phyloP scores from a whole-genome alignment of 2,329 filamentous ascomycete genomes.

The Bipolaris zeicola region DNA sequence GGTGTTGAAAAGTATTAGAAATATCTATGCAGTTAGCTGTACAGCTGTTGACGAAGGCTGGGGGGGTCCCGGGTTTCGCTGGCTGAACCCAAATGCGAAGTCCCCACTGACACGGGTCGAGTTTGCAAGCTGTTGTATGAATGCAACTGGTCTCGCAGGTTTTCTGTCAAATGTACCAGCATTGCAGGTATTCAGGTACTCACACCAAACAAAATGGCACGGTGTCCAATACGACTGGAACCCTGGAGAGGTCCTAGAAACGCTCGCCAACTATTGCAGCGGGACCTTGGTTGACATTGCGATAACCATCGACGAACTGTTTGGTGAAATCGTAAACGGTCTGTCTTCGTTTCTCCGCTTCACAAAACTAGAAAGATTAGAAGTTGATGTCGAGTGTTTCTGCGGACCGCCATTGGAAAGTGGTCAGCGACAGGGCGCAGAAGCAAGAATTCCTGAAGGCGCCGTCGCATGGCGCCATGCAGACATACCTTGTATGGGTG shows the following conservation, averaged over 20 bases:
- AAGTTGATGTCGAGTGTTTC: slow-evolving; percentile 41
- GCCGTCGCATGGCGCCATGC: slow-evolving; percentile 30
- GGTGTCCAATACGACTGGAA: slow-evolving; percentile 43
- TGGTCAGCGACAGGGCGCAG: slow-evolving; percentile 34
- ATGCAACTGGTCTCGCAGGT: slow-evolving; percentile 31
- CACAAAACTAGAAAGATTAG: slow-evolving; percentile 28
- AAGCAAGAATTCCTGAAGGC: slow-evolving; percentile 25
- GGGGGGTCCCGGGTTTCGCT: slow-evolving; percentile 37
- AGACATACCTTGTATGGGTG: slow-evolving; percentile 44
- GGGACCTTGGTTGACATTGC: slow-evolving; percentile 35
- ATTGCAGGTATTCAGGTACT: slow-evolving; percentile 39
- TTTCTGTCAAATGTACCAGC: slow-evolving; percentile 34
- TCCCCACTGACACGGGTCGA: slow-evolving; percentile 38
- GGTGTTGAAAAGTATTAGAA: slow-evolving; percentile 30
- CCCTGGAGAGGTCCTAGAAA: slow-evolving; percentile 37
- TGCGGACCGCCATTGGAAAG: slow-evolving; percentile 44
- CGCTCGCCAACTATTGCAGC: slow-evolving; percentile 32
- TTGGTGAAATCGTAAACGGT: slow-evolving; percentile 40
- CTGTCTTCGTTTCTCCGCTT: slow-evolving; percentile 39
- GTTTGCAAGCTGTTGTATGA: slow-evolving; percentile 42
- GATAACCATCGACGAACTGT: slow-evolving; percentile 40
- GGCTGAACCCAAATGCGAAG: slow-evolving; percentile 25
- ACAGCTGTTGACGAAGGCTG: slow-evolving; percentile 42
- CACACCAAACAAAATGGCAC: slow-evolving; percentile 44
- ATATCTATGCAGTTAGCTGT: slow-evolving; percentile 39